Base-by-base conservation (phyloP, 441 rosid species). In the Populus hybrid region DNA sequence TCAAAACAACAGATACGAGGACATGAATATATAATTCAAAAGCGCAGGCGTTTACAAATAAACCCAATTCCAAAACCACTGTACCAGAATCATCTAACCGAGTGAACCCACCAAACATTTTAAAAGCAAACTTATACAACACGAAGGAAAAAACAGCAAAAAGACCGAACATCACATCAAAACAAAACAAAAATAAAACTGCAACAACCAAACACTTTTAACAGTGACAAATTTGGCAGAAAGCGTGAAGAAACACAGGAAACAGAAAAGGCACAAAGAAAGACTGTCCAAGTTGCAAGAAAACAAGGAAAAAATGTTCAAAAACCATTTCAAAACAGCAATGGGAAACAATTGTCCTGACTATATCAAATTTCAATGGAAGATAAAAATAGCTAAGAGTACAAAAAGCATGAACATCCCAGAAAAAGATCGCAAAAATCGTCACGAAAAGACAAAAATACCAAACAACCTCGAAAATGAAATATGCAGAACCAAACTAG, bases 1-100 rank as follows among this genome's bases (percentile, higher is more conserved):
- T 71, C 82, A 76, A 85, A 74, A 50, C 76, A 77, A 76, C 75
- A 81, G 71, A 65, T 71, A 69, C 32, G 75, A 57, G 21, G 23
- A 64, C 67, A 19, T 23, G 38, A 16, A 65, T 30, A 73, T n/a
- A 40, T 71, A 66, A 79, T 65, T 75, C 75, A 75, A 75, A 79
- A 46, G 75, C n/a, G 5, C 50, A 70, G 71, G 57, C n/a, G 50
- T 79, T 77, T 67, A 75, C 7, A 69, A 53, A 24, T 57, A 67
- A 7, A 24, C 35, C 64, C 42, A 65, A 53, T 19, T 70, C 69
- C 67, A 64, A 72, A 78, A 74, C 71, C 36, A 65, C 76, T 46
- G 70, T 32, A 73, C 4, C 36, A 70, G 61, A 57, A 70, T 64
- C 67, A 8, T 67, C 71, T 64, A 66, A 64, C 76, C 76, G 32